A percentile compares a stretch with the other conserved stretches of the same genome.
phyloP scores from a whole-genome alignment of 2,329 filamentous ascomycete species.

The Rhinocladiella similis region DNA sequence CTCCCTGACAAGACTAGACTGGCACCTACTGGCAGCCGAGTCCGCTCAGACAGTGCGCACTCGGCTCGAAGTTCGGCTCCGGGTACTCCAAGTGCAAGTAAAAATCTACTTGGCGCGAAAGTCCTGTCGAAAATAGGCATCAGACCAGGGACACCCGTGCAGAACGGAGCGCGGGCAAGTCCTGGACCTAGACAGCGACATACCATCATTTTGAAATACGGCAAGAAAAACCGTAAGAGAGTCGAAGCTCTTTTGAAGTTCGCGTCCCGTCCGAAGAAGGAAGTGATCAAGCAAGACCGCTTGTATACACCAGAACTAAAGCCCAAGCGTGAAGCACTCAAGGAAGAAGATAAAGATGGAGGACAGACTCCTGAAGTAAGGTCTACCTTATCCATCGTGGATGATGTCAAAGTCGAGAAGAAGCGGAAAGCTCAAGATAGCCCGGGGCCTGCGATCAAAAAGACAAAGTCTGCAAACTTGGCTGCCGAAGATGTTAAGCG shows the following conservation, averaged over 20 bases:
- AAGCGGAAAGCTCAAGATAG: constrained; percentile 25
- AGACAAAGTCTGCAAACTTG: constrained; percentile 24
- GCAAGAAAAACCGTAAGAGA: constrained; percentile 49
- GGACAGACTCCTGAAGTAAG: constrained; percentile 24
- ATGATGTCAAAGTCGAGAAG: constrained; percentile 19
- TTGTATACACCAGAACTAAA: constrained; percentile 2
- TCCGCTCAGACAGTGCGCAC: constrained; percentile 27
- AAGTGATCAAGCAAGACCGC: constrained; percentile 9
- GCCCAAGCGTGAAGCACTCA: constrained; percentile 21
- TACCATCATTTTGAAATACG: constrained; percentile 54
- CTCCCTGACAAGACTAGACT: constrained; percentile 12
- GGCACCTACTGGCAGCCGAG: constrained; percentile 10
- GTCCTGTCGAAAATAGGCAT: constrained; percentile 15
- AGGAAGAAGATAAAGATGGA: constrained; percentile 16
- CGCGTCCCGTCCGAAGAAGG: constrained; percentile 31
- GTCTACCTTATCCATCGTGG: constrained; percentile 2
- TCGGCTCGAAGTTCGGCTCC: constrained; percentile 23
- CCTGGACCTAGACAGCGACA: constrained; percentile 34
- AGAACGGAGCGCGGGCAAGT: constrained; percentile 22
- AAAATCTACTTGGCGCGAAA: constrained; percentile 13
- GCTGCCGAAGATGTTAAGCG: constrained; percentile 30
- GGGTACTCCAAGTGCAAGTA: constrained; percentile 16
- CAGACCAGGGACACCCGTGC: constrained; percentile 15
- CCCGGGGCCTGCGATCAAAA: constrained; percentile 26
- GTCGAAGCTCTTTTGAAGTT: constrained; percentile 49